phyloP scores from a whole-genome alignment of 2,329 filamentous ascomycete genomes.

The Chalara sp. region DNA sequence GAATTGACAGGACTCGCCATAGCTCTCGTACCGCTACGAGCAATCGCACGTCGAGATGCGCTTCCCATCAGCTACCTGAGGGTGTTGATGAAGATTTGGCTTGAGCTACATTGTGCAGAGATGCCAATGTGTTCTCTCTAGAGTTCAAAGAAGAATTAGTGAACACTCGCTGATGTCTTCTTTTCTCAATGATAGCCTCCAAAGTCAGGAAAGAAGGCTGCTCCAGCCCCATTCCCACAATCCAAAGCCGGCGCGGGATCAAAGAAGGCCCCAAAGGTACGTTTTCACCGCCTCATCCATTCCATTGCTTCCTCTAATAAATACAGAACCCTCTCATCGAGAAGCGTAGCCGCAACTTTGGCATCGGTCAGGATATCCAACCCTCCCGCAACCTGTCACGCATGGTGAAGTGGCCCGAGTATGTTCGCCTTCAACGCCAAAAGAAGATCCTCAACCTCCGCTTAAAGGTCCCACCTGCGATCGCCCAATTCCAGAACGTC shows the following conservation, averaged over 20 bases:
- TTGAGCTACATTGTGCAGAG: slow-evolving; percentile 46
- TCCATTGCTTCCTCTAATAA: too few relatives aligned
- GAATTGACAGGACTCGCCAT: slow-evolving; percentile 24
- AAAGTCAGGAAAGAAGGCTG: slow-evolving; percentile 96
- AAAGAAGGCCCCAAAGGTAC: slow-evolving; percentile 96
- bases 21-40: slow-evolving; percentile 32
- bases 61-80: slow-evolving; percentile 24
- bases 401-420: slow-evolving; percentile 99
- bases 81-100: slow-evolving; percentile 53
- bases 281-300: slow-evolving; percentile 32
- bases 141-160: slow-evolving; percentile 87
- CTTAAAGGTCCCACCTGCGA: slow-evolving; percentile 95
- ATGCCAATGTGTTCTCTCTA: slow-evolving; percentile 60
- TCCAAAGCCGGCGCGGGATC: slow-evolving; percentile 72
- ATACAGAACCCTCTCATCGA: slow-evolving; percentile 95
- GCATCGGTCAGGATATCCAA: slow-evolving; percentile 98
- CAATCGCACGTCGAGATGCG: slow-evolving; percentile 30
- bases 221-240: slow-evolving; percentile 92
- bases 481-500: slow-evolving; percentile 96
- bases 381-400: slow-evolving; percentile 90
- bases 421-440: slow-evolving; percentile 84
- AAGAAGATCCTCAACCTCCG: slow-evolving; percentile 96
- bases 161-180: slow-evolving; percentile 90
- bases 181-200: slow-evolving; percentile 99
- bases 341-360: slow-evolving; percentile 96